Evolutionary conservation across 2,329 filamentous ascomycete genomes (phyloP), one percentile per base, ranked within the genome.

Genomic region (Hymenoscyphus fraxineus): DNA sequence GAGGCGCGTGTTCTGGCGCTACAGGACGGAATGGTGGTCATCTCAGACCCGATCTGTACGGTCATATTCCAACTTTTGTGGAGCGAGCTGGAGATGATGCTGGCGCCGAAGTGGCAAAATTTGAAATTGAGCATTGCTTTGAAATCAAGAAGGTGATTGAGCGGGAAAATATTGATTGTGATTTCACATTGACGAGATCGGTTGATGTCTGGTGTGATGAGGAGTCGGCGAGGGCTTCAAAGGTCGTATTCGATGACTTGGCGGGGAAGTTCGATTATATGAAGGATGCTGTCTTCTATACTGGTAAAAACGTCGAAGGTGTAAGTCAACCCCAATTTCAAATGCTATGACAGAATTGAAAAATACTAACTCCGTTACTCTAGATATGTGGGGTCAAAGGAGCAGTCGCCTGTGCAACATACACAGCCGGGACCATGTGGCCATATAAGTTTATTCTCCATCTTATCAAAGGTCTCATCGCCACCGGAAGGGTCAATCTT

Each of bases 1-100:
- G 90, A 69, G 89, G 92, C 78, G 88, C 87, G 2, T 92, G 89
- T 73, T 92, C 84, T 83, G 90, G 90, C 13, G 90, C 90, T 31
- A 93, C 90, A 1, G 90, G 90, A n/a, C 78, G 89, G 73, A 67
- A 80, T 57, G 63, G 80, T 16, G 79, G 79, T 1, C 79, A 81
- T 66, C 60, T 81, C 41, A 76, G 77, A 56, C 79, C 80, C 2
- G 77, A 78, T 67, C 59, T 77, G 9, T 80, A 80, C 65, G 74
- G 73, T 38, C 73, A 74, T n/a, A 75, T 78, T 6, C 69, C 74
- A 6, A 75, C 63, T 6, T 70, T 76, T 31, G 74, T 73, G 13
- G 65, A 70, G 5, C 69, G 74, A 22, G 70, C 75, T 65, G 77
- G 79, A 0, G 41, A 75, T 1, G 72, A 78, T 40, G 75, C 74